Evolutionary conservation across 768 basidiomycete genomes (phyloP).

Genomic region (Naematelia encephala): DNA sequence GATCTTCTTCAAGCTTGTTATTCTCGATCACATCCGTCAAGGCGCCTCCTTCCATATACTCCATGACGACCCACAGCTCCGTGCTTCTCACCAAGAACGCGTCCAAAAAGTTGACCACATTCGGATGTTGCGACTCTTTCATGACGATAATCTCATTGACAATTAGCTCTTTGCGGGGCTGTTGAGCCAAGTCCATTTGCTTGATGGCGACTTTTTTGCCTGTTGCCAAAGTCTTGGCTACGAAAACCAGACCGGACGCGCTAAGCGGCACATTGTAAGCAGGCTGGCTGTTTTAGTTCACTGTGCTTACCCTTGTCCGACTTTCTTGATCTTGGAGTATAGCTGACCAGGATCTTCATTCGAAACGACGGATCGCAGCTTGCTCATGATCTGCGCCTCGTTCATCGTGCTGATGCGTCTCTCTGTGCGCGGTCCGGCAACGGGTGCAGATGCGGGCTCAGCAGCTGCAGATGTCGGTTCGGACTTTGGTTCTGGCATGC

Average conservation of each 20-base stretch:
- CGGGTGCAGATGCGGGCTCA: slow-evolving; percentile 13
- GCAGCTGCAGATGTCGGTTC: slow-evolving; percentile 16
- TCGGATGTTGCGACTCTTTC: slow-evolving; percentile 96
- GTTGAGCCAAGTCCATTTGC: slow-evolving; percentile 94
- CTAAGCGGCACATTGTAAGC: too few species aligned
- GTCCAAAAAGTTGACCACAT: slow-evolving; percentile 93
- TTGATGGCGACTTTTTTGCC: slow-evolving; percentile 94
- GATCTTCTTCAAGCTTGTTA: slow-evolving; percentile 89
- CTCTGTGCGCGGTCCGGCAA: slow-evolving; percentile 54
- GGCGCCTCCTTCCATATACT: slow-evolving; percentile 95
- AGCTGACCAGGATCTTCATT: slow-evolving; percentile 80
- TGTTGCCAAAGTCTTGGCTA: slow-evolving; percentile 80
- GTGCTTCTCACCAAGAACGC: slow-evolving; percentile 81
- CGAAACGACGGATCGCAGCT: slow-evolving; percentile 81
- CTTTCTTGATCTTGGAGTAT: slow-evolving; percentile 97
- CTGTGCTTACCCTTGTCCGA: slow-evolving; percentile 78
- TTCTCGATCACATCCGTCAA: slow-evolving; percentile 97
- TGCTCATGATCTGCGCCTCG: slow-evolving; percentile 98
- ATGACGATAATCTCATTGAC: slow-evolving; percentile 98
- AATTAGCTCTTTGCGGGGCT: slow-evolving; percentile 94
- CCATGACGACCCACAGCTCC: slow-evolving; percentile 99
- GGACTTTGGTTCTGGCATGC: slow-evolving; percentile 7
- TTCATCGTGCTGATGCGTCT: slow-evolving; percentile 94
- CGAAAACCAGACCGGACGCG: slow-evolving; percentile 96
- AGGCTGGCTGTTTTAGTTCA: too few species aligned